A percentile compares a stretch with the other conserved stretches of the same genome.
Evolutionary conservation across 345 rosid genomes (phyloP).

Genomic region (Aquilaria sinensis): DNA sequence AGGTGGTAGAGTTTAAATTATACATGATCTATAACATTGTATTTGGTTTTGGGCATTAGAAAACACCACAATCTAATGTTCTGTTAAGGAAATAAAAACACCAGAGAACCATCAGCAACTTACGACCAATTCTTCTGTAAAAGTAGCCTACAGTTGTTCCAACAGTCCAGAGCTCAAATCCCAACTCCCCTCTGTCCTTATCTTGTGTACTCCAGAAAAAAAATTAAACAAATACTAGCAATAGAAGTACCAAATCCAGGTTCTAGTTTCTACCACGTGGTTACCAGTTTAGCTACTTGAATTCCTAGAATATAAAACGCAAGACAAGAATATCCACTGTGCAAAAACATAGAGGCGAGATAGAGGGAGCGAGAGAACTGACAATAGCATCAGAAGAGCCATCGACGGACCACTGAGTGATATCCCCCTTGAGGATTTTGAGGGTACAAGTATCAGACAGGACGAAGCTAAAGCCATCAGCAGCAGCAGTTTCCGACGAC

Average conservation of each 20-base stretch:
- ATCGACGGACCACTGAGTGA: constrained; percentile 76
- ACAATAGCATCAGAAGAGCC: constrained; percentile 83
- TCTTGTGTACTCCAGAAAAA: no score
- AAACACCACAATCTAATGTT: neutral
- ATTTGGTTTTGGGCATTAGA: no score
- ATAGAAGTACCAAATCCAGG: neutral
- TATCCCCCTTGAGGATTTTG: constrained; percentile 68
- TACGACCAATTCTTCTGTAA: no score
- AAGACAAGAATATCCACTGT: neutral
- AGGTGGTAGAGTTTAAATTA: no score
- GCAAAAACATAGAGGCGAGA: neutral
- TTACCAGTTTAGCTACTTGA: neutral
- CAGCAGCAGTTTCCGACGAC: constrained; percentile 26
- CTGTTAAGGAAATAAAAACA: neutral
- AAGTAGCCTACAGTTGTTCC: no score
- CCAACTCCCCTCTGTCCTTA: no score
- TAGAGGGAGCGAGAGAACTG: constrained; percentile 13
- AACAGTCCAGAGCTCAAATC: no score
- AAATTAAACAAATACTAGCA: neutral
- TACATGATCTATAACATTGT: no score
- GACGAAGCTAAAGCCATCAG: constrained; percentile 27
- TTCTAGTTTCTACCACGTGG: no score
- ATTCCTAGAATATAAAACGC: no score
- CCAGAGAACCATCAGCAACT: neutral
- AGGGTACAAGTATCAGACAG: constrained; percentile 47